Evolutionary conservation across 768 basidiomycete genomes (phyloP), one percentile per base, ranked within the genome.

Genomic region (Tulasnella sp.): DNA sequence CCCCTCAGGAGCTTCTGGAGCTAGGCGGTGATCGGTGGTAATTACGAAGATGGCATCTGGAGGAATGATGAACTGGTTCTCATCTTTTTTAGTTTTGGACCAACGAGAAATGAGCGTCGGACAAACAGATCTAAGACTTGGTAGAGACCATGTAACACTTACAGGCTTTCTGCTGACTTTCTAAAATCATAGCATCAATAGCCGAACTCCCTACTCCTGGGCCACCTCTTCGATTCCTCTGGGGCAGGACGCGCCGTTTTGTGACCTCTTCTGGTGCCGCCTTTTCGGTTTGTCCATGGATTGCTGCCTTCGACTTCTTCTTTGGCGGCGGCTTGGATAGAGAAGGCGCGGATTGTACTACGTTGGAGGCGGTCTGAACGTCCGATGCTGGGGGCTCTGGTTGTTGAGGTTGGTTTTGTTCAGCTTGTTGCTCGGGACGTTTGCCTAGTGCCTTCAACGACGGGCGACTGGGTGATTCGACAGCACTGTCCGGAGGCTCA

Each of bases 151-250:
- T 39, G 48, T 89, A 91, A 83, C 84, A 95, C 95, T 86, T 88
- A 91, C 92, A 85, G 90, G 90, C 86, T 36, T 84, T 81, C 75
- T 91, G 90, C 83, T 92, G 89, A 81, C 92, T 92, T 82, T 96
- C 94, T 81, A 95, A 85, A 84, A 97, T 93, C 90, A 94, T 91
- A 77, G 91, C 82, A 87, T 97, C 95, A 24, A 92, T 88, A 84
- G 94, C 93, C 84, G 91, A 91, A 80, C 86, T 92, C 78, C 95
- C 94, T 75, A 94, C 90, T 46, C 93, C 94, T 39, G 93, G 92
- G 21, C 93, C 94, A 78, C 93, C 92, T 78, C 95, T 90, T 82
- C 94, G 88, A 78, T 92, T 89, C 82, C 95, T 90, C 85, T 93
- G 90, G 62, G 95, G 95, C 79, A 95, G 87, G 68, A 95, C 91